phyloP scores from a whole-genome alignment of 1,139 yeast species.

The Casaregolazyma lundiana region DNA sequence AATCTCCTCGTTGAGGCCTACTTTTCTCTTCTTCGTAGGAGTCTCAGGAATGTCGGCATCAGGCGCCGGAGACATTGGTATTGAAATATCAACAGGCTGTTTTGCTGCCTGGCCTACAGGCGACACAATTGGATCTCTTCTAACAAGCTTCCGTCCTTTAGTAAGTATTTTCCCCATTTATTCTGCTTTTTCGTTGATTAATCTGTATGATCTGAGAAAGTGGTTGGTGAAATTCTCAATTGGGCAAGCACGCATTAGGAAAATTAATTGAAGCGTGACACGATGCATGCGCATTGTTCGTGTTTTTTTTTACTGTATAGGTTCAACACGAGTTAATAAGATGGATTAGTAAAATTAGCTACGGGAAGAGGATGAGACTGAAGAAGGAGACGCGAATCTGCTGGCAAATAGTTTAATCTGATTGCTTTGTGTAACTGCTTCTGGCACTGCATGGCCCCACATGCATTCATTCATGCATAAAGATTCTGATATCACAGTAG shows the following conservation, averaged over 20 bases:
- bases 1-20: not conserved
- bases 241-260: not conserved
- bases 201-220: not conserved
- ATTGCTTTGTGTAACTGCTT: no score
- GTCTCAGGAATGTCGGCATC: slow-evolving; percentile 7
- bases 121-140: slow-evolving; percentile 4
- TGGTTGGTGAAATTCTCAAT: slow-evolving; percentile 1
- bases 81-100: not conserved
- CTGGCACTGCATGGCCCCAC: no score
- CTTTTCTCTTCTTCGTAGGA: slow-evolving; percentile 3
- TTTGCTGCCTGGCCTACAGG: not conserved
- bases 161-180: slow-evolving; percentile 10
- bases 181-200: not conserved
- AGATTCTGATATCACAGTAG: no score
- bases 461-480: no score
- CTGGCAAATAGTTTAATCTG: no score
- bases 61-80: slow-evolving; percentile 7
- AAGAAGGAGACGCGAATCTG: no score
- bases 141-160: slow-evolving; percentile 6
- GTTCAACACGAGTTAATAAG: no score
- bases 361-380: no score
- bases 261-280: slow-evolving; percentile 1
- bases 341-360: no score
- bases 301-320: not conserved
- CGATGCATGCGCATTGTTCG: not conserved